Conservation (phyloP, 495 filamentous ascomycete genomes). For the Penicillium ucsense region DNA sequence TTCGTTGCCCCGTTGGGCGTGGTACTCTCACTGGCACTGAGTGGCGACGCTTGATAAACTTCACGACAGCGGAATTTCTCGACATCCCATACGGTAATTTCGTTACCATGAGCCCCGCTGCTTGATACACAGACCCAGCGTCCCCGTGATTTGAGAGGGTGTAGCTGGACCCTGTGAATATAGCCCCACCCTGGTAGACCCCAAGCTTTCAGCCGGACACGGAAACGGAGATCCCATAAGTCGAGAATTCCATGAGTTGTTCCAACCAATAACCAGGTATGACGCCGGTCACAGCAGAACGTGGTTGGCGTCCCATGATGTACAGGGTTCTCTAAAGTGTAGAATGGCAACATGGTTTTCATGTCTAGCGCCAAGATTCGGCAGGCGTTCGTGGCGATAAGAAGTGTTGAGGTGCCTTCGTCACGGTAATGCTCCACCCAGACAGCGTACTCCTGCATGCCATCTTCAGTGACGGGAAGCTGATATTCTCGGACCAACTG, state of each 20-base stretch:
- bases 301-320: slow-evolving; percentile 91
- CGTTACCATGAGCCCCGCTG: slow-evolving; percentile 73
- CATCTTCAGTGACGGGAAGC: slow-evolving; percentile 41
- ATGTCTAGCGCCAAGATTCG: slow-evolving; percentile 79
- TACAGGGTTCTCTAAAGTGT: slow-evolving; percentile 75
- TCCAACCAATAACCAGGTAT: slow-evolving; percentile 83
- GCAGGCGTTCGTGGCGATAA: slow-evolving; percentile 80
- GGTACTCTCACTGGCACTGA: slow-evolving; percentile 5
- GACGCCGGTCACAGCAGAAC: slow-evolving; percentile 76
- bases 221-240: slow-evolving; percentile 94
- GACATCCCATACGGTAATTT: slow-evolving; percentile 92
- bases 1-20: slow-evolving; percentile 8
- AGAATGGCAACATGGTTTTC: slow-evolving; percentile 75
- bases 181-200: slow-evolving; percentile 70
- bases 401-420: slow-evolving; percentile 66
- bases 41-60: slow-evolving; percentile 59
- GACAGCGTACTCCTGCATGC: slow-evolving; percentile 58
- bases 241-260: slow-evolving; percentile 90
- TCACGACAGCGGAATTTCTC: slow-evolving; percentile 85
- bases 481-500: slow-evolving; percentile 71
- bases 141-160: slow-evolving; percentile 65
- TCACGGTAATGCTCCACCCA: slow-evolving; percentile 90
- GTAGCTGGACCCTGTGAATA: slow-evolving; percentile 70
- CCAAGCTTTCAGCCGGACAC: slow-evolving; percentile 78
- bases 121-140: slow-evolving; percentile 81